Base-by-base conservation (phyloP, 2,329 filamentous ascomycete species). In the Thyridium curvatum region DNA sequence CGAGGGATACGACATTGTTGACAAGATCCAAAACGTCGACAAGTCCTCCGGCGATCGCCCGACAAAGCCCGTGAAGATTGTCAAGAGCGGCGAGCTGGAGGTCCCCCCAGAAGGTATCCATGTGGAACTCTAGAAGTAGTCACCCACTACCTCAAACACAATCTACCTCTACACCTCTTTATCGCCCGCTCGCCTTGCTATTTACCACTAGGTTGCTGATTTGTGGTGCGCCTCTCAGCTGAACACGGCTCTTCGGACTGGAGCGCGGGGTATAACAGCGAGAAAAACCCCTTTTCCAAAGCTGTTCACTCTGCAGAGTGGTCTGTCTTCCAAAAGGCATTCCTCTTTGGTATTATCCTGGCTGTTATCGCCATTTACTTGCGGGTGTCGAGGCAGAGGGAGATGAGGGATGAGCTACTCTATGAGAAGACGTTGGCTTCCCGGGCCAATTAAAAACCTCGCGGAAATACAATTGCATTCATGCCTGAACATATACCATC, bases 101-200 rank as follows among this genome's bases (percentile, higher is more conserved):
- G 82, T 90, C 50, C 84, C 86, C 61, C 72, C 79, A 72, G 87
- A 93, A 93, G 87, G 87, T 93, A 91, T 88, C 72, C 84, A 89
- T 69, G 77, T 82, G 69, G 86, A 93, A 70, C 84, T 93, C 66
- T 93, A 84, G 21, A 26, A 10, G 21, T 26, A 26, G 21, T 26
- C 10, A 6, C 21, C 10, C 21, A 77, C 71, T 68, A 59, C 50
- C 46, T 45, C 47, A 49, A 47, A 26, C 21, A 26, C 47, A 54
- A 52, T 53, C 49, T 49, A 45, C 53, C 46, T 43, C 41, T 43
- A 42, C 46, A 44, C 34, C 50, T 39, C 44, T 41, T 50, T 46
- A 41, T 47, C 32, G 35, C 36, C 30, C 30, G 18, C 30, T 35
- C 38, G 12, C 34, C 31, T 32, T 21, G 14, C 33, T 18, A 21